Conservation (phyloP, 2,329 filamentous ascomycete species). For the Ascochyta viciae-villosae region DNA sequence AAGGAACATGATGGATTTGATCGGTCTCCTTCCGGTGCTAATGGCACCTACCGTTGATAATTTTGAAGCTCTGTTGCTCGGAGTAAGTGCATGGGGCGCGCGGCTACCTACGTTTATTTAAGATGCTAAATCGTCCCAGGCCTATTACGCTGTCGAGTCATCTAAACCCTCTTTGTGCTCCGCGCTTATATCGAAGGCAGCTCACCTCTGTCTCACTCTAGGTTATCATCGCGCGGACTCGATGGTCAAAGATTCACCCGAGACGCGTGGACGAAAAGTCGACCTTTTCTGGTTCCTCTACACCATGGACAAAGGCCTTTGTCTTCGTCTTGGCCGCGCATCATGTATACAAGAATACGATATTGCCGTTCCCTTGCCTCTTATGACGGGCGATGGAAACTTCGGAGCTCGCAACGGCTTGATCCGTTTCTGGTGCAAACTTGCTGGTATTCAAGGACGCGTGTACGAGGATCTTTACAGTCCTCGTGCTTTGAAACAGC, state of each 20-base stretch:
- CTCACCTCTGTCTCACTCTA: constrained; percentile 44
- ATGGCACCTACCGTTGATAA: constrained; percentile 43
- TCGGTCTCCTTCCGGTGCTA: constrained; percentile 41
- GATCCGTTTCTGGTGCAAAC: constrained; percentile 4
- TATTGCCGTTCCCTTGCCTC: constrained; percentile 30
- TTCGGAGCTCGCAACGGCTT: constrained; percentile 19
- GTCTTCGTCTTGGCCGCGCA: constrained; percentile 45
- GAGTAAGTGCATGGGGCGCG: constrained; percentile 11
- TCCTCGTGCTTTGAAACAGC: constrained; percentile 25
- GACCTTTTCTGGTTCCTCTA: constrained; percentile 50
- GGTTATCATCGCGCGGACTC: constrained; percentile 40
- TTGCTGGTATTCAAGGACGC: constrained; percentile 38
- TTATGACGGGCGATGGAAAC: constrained; percentile 15
- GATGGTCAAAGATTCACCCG: constrained; percentile 11
- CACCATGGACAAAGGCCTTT: constrained; percentile 47
- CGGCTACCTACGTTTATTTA: background rate
- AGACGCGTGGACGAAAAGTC: constrained; percentile 16
- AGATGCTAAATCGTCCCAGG: constrained; percentile 1
- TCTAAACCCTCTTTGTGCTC: constrained; percentile 44
- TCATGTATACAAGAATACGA: constrained; percentile 47
- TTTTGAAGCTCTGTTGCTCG: constrained; percentile 47
- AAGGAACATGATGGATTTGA: constrained; percentile 35
- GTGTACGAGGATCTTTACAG: constrained; percentile 48
- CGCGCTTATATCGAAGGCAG: constrained; percentile 48
- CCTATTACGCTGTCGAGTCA: constrained; percentile 45